Evolutionary conservation across 345 rosid species (phyloP).

Genomic region (Citrus reticulata): DNA sequence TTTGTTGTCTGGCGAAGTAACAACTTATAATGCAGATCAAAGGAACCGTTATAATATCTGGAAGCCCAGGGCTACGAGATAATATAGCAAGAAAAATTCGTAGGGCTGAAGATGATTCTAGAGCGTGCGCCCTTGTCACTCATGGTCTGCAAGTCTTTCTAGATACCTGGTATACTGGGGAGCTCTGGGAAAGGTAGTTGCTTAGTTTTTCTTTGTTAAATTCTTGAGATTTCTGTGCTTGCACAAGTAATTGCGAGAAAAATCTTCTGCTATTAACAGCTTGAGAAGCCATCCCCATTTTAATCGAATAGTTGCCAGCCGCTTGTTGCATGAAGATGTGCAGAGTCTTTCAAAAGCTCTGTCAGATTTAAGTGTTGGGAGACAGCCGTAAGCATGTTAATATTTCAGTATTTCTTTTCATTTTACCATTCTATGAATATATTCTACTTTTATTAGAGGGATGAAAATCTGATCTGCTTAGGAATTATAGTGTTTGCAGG

Average conservation of each 20-base stretch:
- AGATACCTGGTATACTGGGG: conserved; percentile 69
- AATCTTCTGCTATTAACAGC: conserved; percentile 35
- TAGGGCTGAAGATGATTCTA: conserved; percentile 66
- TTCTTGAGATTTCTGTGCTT: background rate
- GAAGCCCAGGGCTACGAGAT: conserved; percentile 77
- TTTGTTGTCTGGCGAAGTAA: conserved; percentile 4
- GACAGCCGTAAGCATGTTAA: conserved; percentile 69
- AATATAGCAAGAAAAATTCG: conserved; percentile 55
- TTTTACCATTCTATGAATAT: background rate
- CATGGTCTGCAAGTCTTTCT: conserved; percentile 63
- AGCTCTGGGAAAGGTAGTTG: conserved; percentile 75
- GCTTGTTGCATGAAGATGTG: conserved; percentile 53
- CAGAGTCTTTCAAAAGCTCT: conserved; percentile 58
- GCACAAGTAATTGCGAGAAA: conserved; percentile 1
- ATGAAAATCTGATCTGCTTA: background rate
- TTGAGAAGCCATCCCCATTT: conserved; percentile 78
- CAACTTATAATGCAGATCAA: conserved; percentile 37
- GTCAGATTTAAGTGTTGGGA: conserved; percentile 75
- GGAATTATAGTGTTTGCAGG: background rate
- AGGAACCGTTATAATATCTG: conserved; percentile 80
- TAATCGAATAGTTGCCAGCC: conserved; percentile 46
- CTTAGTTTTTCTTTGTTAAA: background rate
- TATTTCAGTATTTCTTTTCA: background rate
- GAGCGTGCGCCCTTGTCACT: conserved; percentile 46
- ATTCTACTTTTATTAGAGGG: background rate